Conservation (phyloP, 108 stramenopile genomes). For the Cylindrotheca closterium region DNA sequence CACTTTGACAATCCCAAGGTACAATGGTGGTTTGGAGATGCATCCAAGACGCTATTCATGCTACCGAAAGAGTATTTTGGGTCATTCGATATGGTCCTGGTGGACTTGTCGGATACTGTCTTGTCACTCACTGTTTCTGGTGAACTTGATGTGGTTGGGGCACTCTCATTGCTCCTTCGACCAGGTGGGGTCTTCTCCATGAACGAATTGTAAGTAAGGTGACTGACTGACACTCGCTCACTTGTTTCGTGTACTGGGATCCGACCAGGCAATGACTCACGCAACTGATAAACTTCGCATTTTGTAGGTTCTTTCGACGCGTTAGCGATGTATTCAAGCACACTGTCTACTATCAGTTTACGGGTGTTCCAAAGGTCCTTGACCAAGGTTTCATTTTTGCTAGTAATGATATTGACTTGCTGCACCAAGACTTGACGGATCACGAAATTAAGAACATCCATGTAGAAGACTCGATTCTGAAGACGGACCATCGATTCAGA, state of each 20-base stretch:
- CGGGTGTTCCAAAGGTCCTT: slow-evolving; percentile 57
- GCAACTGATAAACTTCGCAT: slow-evolving; percentile 3
- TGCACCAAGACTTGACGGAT: slow-evolving; percentile 14
- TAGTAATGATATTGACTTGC: slow-evolving; percentile 45
- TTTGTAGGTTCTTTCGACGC: slow-evolving; percentile 7
- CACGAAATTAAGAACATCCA: slow-evolving; percentile 22
- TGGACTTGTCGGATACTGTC: slow-evolving; percentile 75
- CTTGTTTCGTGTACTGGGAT: slow-evolving; percentile 47
- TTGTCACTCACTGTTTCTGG: slow-evolving; percentile 59
- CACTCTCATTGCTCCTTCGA: slow-evolving; percentile 38
- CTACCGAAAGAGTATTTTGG: slow-evolving; percentile 77
- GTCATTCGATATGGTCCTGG: slow-evolving; percentile 76
- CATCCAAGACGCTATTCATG: slow-evolving; percentile 63
- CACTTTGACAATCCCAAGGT: slow-evolving; percentile 83
- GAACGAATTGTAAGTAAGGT: slow-evolving; percentile 58
- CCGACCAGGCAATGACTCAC: slow-evolving; percentile 33
- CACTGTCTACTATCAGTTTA: slow-evolving; percentile 24
- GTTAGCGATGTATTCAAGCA: slow-evolving; percentile 23
- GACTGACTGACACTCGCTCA: not conserved
- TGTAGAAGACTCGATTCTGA: not conserved
- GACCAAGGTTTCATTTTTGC: slow-evolving; percentile 48
- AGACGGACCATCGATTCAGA: slow-evolving; percentile 8
- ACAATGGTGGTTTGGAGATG: slow-evolving; percentile 89
- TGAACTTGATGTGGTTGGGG: slow-evolving; percentile 64
- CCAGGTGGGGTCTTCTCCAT: slow-evolving; percentile 66